Conservation (phyloP, 176 grass and related monocot species). For the Oryza brachyantha region DNA sequence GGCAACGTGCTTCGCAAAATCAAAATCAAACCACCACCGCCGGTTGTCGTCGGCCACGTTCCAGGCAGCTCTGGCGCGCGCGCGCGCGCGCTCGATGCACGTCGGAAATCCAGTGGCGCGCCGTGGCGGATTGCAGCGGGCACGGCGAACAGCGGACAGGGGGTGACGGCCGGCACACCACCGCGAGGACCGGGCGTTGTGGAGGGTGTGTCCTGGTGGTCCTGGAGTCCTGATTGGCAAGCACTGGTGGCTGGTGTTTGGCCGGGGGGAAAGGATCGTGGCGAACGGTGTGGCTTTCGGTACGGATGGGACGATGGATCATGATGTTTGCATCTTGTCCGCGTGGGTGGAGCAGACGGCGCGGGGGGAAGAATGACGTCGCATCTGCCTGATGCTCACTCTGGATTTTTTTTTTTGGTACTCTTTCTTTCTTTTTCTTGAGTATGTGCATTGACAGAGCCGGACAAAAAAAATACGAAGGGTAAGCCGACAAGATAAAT, state of each 20-base stretch:
- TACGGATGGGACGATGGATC: background rate
- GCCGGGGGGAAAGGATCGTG: background rate
- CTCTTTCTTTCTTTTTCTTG: background rate
- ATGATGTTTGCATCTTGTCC: background rate
- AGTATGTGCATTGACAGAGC: no score
- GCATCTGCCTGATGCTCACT: background rate
- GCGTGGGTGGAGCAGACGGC: background rate
- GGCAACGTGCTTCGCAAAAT: background rate
- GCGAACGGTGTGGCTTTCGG: slow-evolving; percentile 14
- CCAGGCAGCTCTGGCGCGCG: background rate
- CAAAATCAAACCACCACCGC: background rate
- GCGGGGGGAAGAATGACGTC: background rate
- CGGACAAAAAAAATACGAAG: no score
- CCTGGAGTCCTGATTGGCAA: background rate
- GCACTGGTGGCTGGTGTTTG: background rate
- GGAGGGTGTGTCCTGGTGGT: no score
- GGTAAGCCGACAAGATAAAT: no score
- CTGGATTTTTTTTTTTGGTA: background rate
- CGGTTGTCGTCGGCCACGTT: slow-evolving; percentile 7
- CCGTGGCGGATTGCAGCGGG: background rate
- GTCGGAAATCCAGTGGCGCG: background rate
- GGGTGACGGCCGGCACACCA: no score
- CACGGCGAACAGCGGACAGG: background rate
- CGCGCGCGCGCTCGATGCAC: background rate
- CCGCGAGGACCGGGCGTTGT: no score